Percentiles rank a stretch among this genome's conserved stretches.
These are phyloP conservation scores for Backusella westeae DNA, from an alignment of 192 early-diverging fungal species.

Conservation along the genomic window DNA sequence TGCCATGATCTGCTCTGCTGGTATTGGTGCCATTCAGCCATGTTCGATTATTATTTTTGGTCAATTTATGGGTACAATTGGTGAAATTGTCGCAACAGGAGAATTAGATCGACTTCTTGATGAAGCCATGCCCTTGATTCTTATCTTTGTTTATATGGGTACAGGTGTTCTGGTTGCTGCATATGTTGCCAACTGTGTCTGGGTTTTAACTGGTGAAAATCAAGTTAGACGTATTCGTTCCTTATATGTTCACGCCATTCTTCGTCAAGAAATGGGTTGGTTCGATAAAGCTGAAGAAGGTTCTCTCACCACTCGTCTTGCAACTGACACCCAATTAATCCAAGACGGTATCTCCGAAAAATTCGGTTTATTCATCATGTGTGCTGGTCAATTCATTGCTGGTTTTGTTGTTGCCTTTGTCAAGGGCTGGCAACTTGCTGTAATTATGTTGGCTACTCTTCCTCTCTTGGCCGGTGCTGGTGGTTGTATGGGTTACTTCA, in stretches of 20 bases:
- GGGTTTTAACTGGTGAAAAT: constrained; percentile 53
- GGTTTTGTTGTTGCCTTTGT: constrained; percentile 77
- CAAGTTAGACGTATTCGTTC: constrained; percentile 71
- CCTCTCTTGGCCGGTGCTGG: constrained; percentile 59
- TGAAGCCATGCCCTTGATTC: constrained; percentile 23
- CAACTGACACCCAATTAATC: constrained; percentile 76
- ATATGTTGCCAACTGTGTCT: constrained; percentile 60
- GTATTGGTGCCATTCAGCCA: constrained; percentile 33
- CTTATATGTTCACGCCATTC: constrained; percentile 66
- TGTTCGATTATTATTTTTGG: constrained; percentile 35
- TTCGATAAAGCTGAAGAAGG: constrained; percentile 77
- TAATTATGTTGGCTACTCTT: constrained; percentile 74
- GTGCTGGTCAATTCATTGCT: constrained; percentile 59
- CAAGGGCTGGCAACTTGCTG: constrained; percentile 70
- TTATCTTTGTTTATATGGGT: constrained; percentile 59
- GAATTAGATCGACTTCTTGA: constrained; percentile 7
- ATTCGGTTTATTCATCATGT: constrained; percentile 65
- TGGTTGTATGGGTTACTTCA: constrained; percentile 31
- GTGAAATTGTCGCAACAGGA: neutral
- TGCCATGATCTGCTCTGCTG: constrained; percentile 17
- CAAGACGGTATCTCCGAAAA: constrained; percentile 89
- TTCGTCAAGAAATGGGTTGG: constrained; percentile 84
- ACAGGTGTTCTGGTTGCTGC: constrained; percentile 51
- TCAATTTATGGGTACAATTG: constrained; percentile 18
- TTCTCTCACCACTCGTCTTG: constrained; percentile 80